A percentile compares a stretch with the other conserved stretches of the same genome.
These are phyloP conservation scores for Pistacia integerrima DNA, from an alignment of 345 rosid species.

Conservation along the genomic window DNA sequence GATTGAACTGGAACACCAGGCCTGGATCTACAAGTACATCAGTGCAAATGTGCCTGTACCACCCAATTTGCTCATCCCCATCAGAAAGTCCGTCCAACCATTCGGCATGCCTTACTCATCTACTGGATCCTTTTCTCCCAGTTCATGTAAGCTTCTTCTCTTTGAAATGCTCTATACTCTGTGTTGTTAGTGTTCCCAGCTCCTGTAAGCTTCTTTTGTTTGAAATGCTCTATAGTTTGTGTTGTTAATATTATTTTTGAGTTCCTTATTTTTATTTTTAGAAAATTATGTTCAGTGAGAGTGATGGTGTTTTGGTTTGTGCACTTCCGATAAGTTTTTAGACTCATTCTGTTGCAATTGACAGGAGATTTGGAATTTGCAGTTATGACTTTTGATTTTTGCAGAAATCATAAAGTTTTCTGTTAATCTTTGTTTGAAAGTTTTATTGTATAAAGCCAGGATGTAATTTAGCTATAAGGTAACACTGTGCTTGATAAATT, in stretches of 20 bases:
- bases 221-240: no score
- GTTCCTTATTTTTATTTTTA: not conserved
- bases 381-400: constrained; percentile 1
- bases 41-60: constrained; percentile 64
- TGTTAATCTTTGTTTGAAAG: constrained; percentile 20
- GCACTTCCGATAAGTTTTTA: not conserved
- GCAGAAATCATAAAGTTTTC: constrained; percentile 18
- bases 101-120: constrained; percentile 33
- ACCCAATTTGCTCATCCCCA: constrained; percentile 57
- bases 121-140: constrained; percentile 46
- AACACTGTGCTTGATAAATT: not conserved
- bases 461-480: constrained; percentile 21
- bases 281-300: not conserved
- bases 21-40: constrained; percentile 74
- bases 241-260: not conserved
- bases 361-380: constrained; percentile 14
- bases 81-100: constrained; percentile 52
- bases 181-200: constrained; percentile 17
- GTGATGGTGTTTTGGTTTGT: constrained; percentile 2
- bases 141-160: constrained; percentile 43
- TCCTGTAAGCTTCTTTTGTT: constrained; percentile 42
- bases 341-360: constrained; percentile 16
- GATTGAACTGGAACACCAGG: constrained; percentile 75
- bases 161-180: not conserved
- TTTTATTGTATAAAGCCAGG: constrained; percentile 5